Evolutionary conservation across 140 eudicot genomes (phyloP).

Genomic region (Stevia rebaudiana): DNA sequence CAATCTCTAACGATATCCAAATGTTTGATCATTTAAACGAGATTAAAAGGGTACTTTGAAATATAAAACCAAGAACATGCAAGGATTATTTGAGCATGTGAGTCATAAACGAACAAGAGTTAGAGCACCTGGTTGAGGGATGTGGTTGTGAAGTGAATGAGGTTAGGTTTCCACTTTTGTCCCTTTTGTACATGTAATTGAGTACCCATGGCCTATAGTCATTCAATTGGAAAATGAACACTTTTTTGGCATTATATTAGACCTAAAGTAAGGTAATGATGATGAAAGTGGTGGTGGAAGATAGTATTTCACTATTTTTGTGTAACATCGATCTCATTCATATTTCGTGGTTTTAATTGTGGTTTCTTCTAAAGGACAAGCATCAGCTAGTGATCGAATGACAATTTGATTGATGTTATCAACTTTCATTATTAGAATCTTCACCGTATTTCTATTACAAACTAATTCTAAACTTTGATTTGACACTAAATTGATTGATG

Average conservation of each 20-base stretch:
- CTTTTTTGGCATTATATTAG: conserved; percentile 24
- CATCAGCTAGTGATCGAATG: background rate
- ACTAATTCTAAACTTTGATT: background rate
- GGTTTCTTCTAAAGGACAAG: background rate
- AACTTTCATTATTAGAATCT: background rate
- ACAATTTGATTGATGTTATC: background rate
- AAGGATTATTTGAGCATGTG: background rate
- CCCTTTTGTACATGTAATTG: conserved; percentile 34
- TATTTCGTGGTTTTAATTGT: conserved; percentile 15
- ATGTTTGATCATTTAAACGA: background rate
- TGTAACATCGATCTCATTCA: conserved; percentile 11
- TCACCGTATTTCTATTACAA: background rate
- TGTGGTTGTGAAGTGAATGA: conserved; percentile 37
- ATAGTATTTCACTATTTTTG: conserved; percentile 17
- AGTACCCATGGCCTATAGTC: conserved; percentile 42
- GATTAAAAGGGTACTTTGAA: background rate
- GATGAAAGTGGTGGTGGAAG: conserved; percentile 7
- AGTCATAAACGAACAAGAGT: conserved; percentile 4
- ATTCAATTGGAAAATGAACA: conserved; percentile 32
- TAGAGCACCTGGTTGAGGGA: conserved; percentile 4
- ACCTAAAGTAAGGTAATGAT: conserved; percentile 19
- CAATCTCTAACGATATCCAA: background rate
- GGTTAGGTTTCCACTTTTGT: conserved; percentile 38
- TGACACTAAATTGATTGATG: conserved; percentile 1
- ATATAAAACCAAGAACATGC: background rate